Percentiles rank a stretch among this genome's conserved stretches.
Evolutionary conservation across 805 yeast species (phyloP).

Genomic region (Metschnikowia hibisci): DNA sequence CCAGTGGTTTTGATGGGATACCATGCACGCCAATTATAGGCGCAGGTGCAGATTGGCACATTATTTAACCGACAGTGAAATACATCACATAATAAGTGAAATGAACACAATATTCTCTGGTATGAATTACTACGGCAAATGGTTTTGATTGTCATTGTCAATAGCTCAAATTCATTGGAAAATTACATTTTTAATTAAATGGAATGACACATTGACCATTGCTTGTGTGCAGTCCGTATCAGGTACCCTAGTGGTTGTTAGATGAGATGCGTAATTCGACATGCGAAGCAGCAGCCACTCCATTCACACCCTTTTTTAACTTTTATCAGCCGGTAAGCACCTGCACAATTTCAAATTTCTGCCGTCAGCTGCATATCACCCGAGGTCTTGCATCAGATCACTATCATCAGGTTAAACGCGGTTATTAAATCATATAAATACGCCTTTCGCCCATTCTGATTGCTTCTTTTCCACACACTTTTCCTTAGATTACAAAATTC

Average conservation of each 20-base stretch:
- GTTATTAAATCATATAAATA: conserved; percentile 1
- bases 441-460: neutral
- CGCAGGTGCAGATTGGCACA: too few species aligned
- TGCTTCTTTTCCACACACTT: neutral
- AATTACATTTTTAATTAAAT: too few species aligned
- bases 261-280: neutral
- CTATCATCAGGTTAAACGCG: neutral
- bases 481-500: neutral
- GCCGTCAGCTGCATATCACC: neutral
- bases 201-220: too few species aligned
- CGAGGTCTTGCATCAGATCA: neutral
- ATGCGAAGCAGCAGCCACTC: neutral
- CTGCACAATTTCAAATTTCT: neutral
- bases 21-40: too few species aligned
- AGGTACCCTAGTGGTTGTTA: conserved; percentile 4
- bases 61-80: too few species aligned
- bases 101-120: too few species aligned
- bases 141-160: too few species aligned
- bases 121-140: neutral
- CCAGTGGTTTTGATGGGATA: too few species aligned
- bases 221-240: neutral
- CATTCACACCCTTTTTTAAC: neutral
- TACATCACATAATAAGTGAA: too few species aligned
- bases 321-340: neutral
- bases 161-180: too few species aligned